phyloP scores from a whole-genome alignment of 768 basidiomycete genomes.

The Mycena galericulata region DNA sequence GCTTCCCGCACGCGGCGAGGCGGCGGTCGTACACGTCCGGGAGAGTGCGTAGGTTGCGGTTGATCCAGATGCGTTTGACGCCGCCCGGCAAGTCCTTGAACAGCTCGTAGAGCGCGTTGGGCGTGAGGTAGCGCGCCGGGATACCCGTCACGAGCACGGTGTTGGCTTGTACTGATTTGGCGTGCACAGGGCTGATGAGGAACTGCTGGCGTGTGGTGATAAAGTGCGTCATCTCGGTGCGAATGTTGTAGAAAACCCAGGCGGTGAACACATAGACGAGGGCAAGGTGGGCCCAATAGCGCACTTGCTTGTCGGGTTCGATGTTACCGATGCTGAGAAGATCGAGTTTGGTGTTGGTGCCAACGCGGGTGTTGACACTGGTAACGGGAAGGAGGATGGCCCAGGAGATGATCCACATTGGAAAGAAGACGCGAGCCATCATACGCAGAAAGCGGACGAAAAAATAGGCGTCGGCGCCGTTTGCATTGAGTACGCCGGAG shows the following conservation, averaged over 20 bases:
- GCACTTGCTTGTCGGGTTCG: slow-evolving; percentile 53
- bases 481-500: slow-evolving; percentile 69
- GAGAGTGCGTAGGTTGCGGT: slow-evolving; percentile 88
- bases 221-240: slow-evolving; percentile 84
- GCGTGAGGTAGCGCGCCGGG: slow-evolving; percentile 81
- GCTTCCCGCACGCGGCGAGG: slow-evolving; percentile 75
- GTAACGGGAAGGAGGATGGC: slow-evolving; percentile 83
- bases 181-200: slow-evolving; percentile 80
- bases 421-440: slow-evolving; percentile 84
- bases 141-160: slow-evolving; percentile 94
- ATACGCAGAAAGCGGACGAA: slow-evolving; percentile 91
- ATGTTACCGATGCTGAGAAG: slow-evolving; percentile 89
- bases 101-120: slow-evolving; percentile 70
- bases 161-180: slow-evolving; percentile 85
- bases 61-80: slow-evolving; percentile 92
- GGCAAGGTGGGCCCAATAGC: slow-evolving; percentile 86
- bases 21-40: slow-evolving; percentile 87
- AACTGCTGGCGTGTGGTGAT: slow-evolving; percentile 83
- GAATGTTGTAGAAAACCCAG: slow-evolving; percentile 90
- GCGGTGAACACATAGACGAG: slow-evolving; percentile 84
- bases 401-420: slow-evolving; percentile 95
- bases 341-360: slow-evolving; percentile 68
- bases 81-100: slow-evolving; percentile 93
- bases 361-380: slow-evolving; percentile 61
- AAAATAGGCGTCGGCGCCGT: slow-evolving; percentile 93